phyloP scores from a whole-genome alignment of 2,329 filamentous ascomycete genomes.

The Chaetomiaceae sp. region DNA sequence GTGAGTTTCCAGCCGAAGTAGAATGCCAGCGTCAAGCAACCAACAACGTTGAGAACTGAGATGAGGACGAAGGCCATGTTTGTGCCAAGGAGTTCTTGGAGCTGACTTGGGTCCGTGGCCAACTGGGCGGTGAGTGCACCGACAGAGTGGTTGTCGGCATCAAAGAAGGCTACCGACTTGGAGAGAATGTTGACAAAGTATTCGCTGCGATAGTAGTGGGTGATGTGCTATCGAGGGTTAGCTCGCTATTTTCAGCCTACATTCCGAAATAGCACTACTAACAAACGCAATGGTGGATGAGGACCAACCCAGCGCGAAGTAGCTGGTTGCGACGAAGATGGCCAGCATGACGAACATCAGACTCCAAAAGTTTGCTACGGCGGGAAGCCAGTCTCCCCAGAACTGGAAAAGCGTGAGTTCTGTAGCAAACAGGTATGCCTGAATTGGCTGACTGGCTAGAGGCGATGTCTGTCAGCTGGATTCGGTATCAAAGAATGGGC shows the following conservation, averaged over 20 bases:
- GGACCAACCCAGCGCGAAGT: slow-evolving; percentile 46
- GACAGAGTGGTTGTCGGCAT: slow-evolving; percentile 54
- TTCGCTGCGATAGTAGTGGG: slow-evolving; percentile 52
- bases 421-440: slow-evolving; percentile 53
- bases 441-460: slow-evolving; percentile 36
- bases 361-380: slow-evolving; percentile 54
- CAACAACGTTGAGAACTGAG: slow-evolving; percentile 61
- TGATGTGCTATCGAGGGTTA: slow-evolving; percentile 36
- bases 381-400: slow-evolving; percentile 32
- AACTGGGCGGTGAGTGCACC: slow-evolving; percentile 56
- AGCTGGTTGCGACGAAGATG: slow-evolving; percentile 48
- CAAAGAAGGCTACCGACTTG: slow-evolving; percentile 57
- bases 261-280: slow-evolving; percentile 10
- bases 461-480: neutral
- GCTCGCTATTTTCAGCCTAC: neutral
- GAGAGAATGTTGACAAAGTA: slow-evolving; percentile 57
- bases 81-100: slow-evolving; percentile 57
- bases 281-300: slow-evolving; percentile 44
- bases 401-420: slow-evolving; percentile 48
- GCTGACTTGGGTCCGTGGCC: slow-evolving; percentile 52
- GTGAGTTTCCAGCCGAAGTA: slow-evolving; percentile 73
- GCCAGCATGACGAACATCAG: slow-evolving; percentile 61
- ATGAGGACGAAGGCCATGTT: slow-evolving; percentile 62
- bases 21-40: slow-evolving; percentile 62
- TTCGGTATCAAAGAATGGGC: too few relatives aligned